These are phyloP conservation scores for Metschnikowia orientalis DNA, from an alignment of 805 yeast genomes.

Conservation along the genomic window DNA sequence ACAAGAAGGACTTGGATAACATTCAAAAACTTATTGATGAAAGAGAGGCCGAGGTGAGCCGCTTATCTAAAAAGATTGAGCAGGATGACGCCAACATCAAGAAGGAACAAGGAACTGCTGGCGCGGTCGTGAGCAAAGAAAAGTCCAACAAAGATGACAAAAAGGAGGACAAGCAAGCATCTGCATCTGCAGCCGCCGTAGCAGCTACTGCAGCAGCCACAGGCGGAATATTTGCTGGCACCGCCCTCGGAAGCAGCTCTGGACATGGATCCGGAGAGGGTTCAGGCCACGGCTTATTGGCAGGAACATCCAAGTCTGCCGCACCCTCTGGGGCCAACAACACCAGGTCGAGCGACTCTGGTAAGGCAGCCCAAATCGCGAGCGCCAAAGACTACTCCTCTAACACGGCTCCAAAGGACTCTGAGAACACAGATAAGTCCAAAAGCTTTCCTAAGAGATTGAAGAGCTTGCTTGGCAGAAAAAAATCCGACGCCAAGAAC, in stretches of 20 bases:
- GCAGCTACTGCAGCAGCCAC: constrained; percentile 24
- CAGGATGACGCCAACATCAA: constrained; percentile 28
- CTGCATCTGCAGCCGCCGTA: constrained; percentile 17
- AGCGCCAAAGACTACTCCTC: constrained; percentile 17
- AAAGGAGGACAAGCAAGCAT: constrained; percentile 5
- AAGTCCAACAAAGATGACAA: neutral
- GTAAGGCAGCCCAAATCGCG: constrained; percentile 19
- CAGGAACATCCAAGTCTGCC: constrained; percentile 14
- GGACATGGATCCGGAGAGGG: neutral
- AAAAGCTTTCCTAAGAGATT: constrained; percentile 17
- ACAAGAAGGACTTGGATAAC: constrained; percentile 21
- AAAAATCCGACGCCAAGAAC: constrained; percentile 6
- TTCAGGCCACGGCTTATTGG: neutral
- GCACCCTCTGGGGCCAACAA: neutral
- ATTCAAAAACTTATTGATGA: constrained; percentile 29
- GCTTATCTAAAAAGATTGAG: constrained; percentile 30
- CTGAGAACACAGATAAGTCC: constrained; percentile 12
- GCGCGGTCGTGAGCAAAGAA: neutral
- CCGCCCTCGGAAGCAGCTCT: constrained; percentile 22
- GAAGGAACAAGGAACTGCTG: neutral
- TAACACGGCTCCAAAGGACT: neutral
- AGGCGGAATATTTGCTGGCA: constrained; percentile 18
- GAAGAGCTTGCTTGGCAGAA: constrained; percentile 17
- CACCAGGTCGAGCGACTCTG: constrained; percentile 11
- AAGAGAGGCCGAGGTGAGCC: constrained; percentile 30